A percentile compares a stretch with the other conserved stretches of the same genome.
Evolutionary conservation across 805 yeast species (phyloP).

Genomic region (Yamadazyma scolyti): DNA sequence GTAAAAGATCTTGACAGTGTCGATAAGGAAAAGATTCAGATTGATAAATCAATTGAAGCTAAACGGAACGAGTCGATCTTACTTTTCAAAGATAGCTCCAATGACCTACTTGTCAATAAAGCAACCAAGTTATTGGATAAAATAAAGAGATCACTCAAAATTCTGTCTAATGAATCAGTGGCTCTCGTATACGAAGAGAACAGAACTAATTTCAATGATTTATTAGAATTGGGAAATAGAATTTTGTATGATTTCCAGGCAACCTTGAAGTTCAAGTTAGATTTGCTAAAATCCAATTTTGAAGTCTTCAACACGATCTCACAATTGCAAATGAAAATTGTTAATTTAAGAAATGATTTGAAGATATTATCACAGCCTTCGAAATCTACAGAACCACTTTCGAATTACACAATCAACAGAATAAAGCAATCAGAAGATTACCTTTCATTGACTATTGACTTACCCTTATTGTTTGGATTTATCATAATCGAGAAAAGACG

Average conservation of each 20-base stretch:
- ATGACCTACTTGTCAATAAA: not conserved
- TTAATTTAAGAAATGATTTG: conserved; percentile 26
- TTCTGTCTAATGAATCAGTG: not conserved
- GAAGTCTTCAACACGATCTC: conserved; percentile 31
- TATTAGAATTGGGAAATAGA: not conserved
- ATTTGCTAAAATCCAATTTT: conserved; percentile 18
- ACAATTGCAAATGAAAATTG: conserved; percentile 34
- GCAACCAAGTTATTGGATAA: not conserved
- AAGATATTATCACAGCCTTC: conserved; percentile 19
- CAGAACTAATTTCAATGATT: too few species aligned
- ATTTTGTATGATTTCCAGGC: conserved; percentile 1
- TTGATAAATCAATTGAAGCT: conserved; percentile 40
- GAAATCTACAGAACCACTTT: conserved; percentile 3
- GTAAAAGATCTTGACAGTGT: conserved; percentile 33
- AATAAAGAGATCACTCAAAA: not conserved
- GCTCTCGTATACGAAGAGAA: too few species aligned
- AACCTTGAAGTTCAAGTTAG: conserved; percentile 21
- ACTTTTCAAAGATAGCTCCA: conserved; percentile 21
- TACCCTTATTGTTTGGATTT: conserved; percentile 72
- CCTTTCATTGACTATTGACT: conserved; percentile 50
- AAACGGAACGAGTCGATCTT: conserved; percentile 35
- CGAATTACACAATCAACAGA: conserved; percentile 18
- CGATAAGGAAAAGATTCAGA: conserved; percentile 28
- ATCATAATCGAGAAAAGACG: conserved; percentile 59
- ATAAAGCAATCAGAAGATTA: conserved; percentile 34